Evolutionary conservation across 805 yeast genomes (phyloP).

Genomic region (Zygotorulaspora sp.): DNA sequence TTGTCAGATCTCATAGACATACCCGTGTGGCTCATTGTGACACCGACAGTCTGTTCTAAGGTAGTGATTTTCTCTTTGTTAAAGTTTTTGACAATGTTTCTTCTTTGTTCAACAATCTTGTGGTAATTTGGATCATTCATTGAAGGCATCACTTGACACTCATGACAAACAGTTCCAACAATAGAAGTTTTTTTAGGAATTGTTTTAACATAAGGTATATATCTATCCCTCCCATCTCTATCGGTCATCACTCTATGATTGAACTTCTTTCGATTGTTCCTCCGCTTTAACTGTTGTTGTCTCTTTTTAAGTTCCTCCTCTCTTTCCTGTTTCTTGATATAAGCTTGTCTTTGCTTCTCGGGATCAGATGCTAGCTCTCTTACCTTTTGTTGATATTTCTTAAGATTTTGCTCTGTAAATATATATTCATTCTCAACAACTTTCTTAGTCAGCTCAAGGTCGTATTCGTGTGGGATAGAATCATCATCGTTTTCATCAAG

Average conservation of each 20-base stretch:
- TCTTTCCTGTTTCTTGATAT: slow-evolving; percentile 32
- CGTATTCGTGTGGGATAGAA: slow-evolving; percentile 79
- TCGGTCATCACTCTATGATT: slow-evolving; percentile 38
- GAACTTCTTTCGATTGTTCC: slow-evolving; percentile 34
- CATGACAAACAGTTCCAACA: slow-evolving; percentile 85
- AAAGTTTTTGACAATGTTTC: slow-evolving; percentile 44
- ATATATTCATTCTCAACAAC: slow-evolving; percentile 81
- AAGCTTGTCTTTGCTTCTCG: slow-evolving; percentile 37
- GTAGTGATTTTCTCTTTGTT: slow-evolving; percentile 61
- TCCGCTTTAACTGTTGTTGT: slow-evolving; percentile 38
- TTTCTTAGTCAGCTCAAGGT: slow-evolving; percentile 69
- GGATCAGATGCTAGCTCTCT: slow-evolving; percentile 36
- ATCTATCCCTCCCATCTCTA: slow-evolving; percentile 42
- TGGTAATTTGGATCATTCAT: slow-evolving; percentile 65
- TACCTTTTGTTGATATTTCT: slow-evolving; percentile 44
- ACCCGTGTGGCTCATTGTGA: slow-evolving; percentile 79
- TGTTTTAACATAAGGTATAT: slow-evolving; percentile 78
- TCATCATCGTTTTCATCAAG: slow-evolving; percentile 47
- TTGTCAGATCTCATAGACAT: slow-evolving; percentile 72
- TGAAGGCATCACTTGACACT: slow-evolving; percentile 83
- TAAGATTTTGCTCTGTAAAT: slow-evolving; percentile 79
- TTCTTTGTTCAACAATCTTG: slow-evolving; percentile 55
- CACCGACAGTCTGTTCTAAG: slow-evolving; percentile 78
- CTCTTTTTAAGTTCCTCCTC: slow-evolving; percentile 36
- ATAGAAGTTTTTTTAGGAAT: slow-evolving; percentile 84